Conservation (phyloP, 2,329 filamentous ascomycete species). For the Sarocladium oryzae region DNA sequence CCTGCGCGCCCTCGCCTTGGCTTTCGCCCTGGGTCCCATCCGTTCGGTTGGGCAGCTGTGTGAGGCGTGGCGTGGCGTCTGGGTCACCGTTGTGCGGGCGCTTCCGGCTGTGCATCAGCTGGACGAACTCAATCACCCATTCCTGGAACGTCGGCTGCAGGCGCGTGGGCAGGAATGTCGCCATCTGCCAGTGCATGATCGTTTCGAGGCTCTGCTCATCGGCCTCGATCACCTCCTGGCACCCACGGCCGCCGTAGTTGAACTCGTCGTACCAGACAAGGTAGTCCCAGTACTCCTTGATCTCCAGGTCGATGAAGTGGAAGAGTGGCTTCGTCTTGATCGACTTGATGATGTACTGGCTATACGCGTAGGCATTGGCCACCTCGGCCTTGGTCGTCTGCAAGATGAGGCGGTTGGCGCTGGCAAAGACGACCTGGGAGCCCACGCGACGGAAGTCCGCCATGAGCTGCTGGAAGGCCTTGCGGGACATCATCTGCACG, state of each 20-base stretch:
- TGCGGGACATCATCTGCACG: conserved; percentile 96
- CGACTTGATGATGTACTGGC: conserved; percentile 94
- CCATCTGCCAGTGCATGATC: conserved; percentile 98
- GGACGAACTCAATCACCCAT: conserved; percentile 91
- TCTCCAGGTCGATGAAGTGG: conserved; percentile 93
- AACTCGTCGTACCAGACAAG: conserved; percentile 98
- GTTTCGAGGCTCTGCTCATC: conserved; percentile 75
- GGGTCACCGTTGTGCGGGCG: conserved; percentile 46
- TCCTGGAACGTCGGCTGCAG: conserved; percentile 83
- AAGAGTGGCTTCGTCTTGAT: conserved; percentile 95
- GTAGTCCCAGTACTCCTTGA: conserved; percentile 99
- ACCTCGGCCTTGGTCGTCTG: conserved; percentile 97
- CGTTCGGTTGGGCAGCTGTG: conserved; percentile 51
- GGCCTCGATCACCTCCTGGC: conserved; percentile 68
- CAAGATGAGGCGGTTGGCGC: conserved; percentile 77
- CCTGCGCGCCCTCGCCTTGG: conserved; percentile 46
- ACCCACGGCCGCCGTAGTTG: conserved; percentile 96
- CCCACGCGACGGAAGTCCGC: conserved; percentile 92
- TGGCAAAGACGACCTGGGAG: conserved; percentile 93
- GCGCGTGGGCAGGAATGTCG: conserved; percentile 73
- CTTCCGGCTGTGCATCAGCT: conserved; percentile 87
- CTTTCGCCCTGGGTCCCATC: conserved; percentile 55
- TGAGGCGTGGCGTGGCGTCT: conserved; percentile 48
- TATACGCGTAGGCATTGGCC: conserved; percentile 93
- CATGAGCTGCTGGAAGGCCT: conserved; percentile 96